These are phyloP conservation scores for Salix koriyanagi DNA, from an alignment of 345 rosid genomes.

Conservation along the genomic window DNA sequence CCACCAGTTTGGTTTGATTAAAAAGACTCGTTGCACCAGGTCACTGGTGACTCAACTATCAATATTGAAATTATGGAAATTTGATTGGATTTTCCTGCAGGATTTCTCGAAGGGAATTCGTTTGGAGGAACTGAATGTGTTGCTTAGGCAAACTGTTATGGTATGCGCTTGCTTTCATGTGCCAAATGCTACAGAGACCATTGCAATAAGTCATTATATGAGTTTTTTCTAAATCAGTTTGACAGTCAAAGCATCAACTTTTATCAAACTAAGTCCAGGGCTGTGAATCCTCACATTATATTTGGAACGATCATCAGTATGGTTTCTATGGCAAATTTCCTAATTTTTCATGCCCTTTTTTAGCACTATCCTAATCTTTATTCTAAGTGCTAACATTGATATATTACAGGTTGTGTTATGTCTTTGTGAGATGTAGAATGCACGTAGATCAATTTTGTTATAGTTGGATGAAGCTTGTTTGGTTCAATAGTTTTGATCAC, in stretches of 20 bases:
- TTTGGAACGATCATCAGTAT: neutral
- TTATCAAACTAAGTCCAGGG: neutral
- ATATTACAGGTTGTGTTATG: no score
- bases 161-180: conserved; percentile 38
- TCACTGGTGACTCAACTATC: neutral
- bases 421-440: no score
- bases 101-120: conserved; percentile 89
- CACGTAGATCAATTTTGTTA: no score
- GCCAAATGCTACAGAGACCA: neutral
- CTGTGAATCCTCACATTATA: neutral
- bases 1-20: no score
- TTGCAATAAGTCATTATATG: neutral
- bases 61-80: conserved; percentile 6
- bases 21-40: neutral
- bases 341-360: neutral
- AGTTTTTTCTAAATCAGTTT: neutral
- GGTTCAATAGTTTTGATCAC: no score
- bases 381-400: no score
- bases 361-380: no score
- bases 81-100: conserved; percentile 37
- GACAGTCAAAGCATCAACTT: neutral
- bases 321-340: neutral
- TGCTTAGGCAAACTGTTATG: conserved; percentile 88
- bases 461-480: no score
- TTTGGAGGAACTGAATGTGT: conserved; percentile 79